Percentiles rank a stretch among this genome's conserved stretches.
These are phyloP conservation scores for Paramecium biaurelia DNA, from an alignment of 73 alveolate genomes.

Conservation along the genomic window DNA sequence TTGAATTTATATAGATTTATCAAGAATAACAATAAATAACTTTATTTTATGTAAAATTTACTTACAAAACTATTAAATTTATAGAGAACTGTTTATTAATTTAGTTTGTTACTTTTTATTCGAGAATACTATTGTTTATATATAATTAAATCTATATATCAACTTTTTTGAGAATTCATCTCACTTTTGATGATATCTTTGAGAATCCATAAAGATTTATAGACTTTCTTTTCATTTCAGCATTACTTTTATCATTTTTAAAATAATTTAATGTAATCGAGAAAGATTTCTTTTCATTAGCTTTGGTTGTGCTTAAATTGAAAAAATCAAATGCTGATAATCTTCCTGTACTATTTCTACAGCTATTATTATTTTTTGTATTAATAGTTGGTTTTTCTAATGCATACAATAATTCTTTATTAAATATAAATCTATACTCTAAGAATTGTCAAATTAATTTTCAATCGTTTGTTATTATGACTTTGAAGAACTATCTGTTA, in stretches of 20 bases:
- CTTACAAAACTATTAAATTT: background rate
- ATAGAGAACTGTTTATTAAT: background rate
- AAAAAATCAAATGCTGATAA: background rate
- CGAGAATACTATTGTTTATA: background rate
- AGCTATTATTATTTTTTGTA: background rate
- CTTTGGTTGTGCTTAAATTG: background rate
- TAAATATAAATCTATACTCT: background rate
- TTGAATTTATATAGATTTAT: background rate
- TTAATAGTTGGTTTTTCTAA: background rate
- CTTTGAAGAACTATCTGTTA: background rate
- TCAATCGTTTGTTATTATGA: background rate
- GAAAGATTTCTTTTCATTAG: background rate
- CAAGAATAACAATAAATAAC: background rate
- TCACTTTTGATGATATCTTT: background rate
- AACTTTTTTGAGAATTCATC: background rate
- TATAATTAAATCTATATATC: background rate
- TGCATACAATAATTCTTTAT: background rate
- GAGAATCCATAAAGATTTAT: background rate
- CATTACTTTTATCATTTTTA: background rate
- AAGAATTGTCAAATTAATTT: background rate
- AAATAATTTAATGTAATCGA: background rate
- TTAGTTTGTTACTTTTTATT: background rate
- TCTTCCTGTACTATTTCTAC: constrained; percentile 20
- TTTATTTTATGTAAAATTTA: too few relatives aligned
- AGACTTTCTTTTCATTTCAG: background rate